A percentile compares a stretch with the other conserved stretches of the same genome.
Conservation (phyloP, 179 eudicot species). For the Beta lomatogona region DNA sequence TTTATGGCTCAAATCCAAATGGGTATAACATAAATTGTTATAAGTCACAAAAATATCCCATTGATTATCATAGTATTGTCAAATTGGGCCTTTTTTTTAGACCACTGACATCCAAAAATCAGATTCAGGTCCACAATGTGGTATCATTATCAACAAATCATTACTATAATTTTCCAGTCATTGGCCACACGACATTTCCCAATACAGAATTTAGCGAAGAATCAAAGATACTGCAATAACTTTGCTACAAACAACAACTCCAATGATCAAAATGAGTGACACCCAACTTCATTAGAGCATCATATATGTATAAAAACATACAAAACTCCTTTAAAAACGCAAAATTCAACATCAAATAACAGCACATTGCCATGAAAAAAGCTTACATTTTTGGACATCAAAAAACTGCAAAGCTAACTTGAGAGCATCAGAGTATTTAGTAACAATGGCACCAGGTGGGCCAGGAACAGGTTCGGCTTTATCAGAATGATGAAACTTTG, state of each 20-base stretch:
- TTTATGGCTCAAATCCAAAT: background rate
- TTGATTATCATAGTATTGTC: background rate
- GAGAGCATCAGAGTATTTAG: conserved; percentile 79
- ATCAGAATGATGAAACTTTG: conserved; percentile 26
- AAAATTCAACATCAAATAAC: background rate
- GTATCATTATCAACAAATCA: background rate
- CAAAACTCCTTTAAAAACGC: background rate
- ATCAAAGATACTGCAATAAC: background rate
- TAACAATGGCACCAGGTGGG: conserved; percentile 58
- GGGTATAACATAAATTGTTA: background rate
- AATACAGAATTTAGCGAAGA: background rate
- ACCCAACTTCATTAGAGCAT: background rate
- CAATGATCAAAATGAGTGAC: background rate
- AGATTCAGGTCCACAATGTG: conserved; percentile 2
- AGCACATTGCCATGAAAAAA: background rate
- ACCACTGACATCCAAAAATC: background rate
- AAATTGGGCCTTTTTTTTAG: background rate
- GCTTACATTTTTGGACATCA: conserved; percentile 79
- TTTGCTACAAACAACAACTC: background rate
- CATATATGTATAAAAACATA: background rate
- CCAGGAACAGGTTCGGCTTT: conserved; percentile 53
- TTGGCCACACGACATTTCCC: too few relatives aligned
- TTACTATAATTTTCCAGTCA: too few relatives aligned
- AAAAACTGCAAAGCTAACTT: conserved; percentile 78
- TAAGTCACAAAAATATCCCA: background rate